Percentiles rank a stretch among this genome's conserved stretches.
phyloP scores from a whole-genome alignment of 768 basidiomycete species.

The Nidularia pulvinata region DNA sequence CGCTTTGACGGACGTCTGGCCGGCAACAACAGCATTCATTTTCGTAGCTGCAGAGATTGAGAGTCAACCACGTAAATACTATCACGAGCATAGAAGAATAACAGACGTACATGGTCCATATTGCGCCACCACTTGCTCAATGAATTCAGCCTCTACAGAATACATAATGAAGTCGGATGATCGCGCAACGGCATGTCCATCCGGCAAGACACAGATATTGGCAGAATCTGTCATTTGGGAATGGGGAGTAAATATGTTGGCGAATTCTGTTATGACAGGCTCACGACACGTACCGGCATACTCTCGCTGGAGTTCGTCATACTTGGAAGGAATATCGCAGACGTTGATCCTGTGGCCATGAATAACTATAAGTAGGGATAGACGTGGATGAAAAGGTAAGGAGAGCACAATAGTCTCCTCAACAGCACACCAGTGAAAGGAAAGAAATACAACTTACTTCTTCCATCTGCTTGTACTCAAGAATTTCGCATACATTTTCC shows the following conservation, averaged over 20 bases:
- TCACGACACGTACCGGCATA: conserved; percentile 51
- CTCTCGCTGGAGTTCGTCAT: conserved; percentile 55
- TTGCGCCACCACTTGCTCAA: conserved; percentile 78
- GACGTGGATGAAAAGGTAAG: too few relatives aligned
- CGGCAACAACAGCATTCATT: conserved; percentile 87
- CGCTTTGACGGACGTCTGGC: conserved; percentile 97
- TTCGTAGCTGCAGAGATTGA: conserved; percentile 70
- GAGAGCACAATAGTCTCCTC: too few relatives aligned
- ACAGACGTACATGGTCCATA: conserved; percentile 85
- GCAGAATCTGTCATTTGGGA: conserved; percentile 40
- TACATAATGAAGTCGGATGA: conserved; percentile 94
- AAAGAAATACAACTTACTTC: conserved; percentile 46
- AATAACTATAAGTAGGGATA: neutral
- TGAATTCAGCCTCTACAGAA: conserved; percentile 91
- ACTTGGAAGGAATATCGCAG: conserved; percentile 81
- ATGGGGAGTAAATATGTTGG: conserved; percentile 1
- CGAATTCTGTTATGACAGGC: neutral
- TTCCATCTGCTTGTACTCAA: conserved; percentile 84
- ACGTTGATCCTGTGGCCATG: conserved; percentile 71
- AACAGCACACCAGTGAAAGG: neutral
- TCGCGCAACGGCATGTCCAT: conserved; percentile 89
- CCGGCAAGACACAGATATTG: conserved; percentile 65
- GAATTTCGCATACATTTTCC: conserved; percentile 86
- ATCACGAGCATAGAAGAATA: neutral
- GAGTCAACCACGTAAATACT: conserved; percentile 1